Evolutionary conservation across 345 rosid species (phyloP).

Genomic region (Arabis alpina): DNA sequence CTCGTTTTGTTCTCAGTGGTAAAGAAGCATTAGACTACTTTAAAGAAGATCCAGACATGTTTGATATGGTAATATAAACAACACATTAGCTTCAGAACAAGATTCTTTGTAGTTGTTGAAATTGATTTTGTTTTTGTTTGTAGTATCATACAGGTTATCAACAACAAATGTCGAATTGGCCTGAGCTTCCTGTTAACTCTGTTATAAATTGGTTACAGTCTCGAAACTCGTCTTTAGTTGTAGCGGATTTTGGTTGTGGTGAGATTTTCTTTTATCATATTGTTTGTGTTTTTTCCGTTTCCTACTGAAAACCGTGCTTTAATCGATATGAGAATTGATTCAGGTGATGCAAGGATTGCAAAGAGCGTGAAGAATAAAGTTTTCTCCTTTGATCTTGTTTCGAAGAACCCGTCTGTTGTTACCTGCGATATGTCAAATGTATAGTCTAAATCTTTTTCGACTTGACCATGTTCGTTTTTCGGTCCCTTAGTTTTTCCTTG

Average conservation of each 20-base stretch:
- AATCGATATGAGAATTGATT: background rate
- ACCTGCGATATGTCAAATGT: slow-evolving; percentile 96
- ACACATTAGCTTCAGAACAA: too few relatives aligned
- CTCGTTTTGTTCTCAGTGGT: slow-evolving; percentile 53
- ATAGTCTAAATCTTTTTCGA: slow-evolving; percentile 16
- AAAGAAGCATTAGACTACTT: slow-evolving; percentile 80
- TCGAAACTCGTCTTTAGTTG: slow-evolving; percentile 68
- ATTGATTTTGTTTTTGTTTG: slow-evolving; percentile 18
- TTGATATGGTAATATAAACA: slow-evolving; percentile 90
- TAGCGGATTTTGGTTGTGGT: slow-evolving; percentile 99
- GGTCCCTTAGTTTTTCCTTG: background rate
- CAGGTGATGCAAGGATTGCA: slow-evolving; percentile 91
- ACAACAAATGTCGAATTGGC: slow-evolving; percentile 96
- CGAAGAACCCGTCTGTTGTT: slow-evolving; percentile 76
- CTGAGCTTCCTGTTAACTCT: slow-evolving; percentile 83
- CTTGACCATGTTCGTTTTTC: background rate
- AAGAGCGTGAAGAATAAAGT: slow-evolving; percentile 87
- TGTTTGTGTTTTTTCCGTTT: background rate
- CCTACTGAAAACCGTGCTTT: background rate
- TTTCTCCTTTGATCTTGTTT: slow-evolving; percentile 86
- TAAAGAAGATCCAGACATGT: slow-evolving; percentile 73
- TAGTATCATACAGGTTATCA: slow-evolving; percentile 97
- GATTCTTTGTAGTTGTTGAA: too few relatives aligned
- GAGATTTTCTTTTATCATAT: slow-evolving; percentile 41
- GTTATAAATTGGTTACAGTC: slow-evolving; percentile 68